Evolutionary conservation across 495 filamentous ascomycete genomes (phyloP).

Genomic region (Penicillium silybi): DNA sequence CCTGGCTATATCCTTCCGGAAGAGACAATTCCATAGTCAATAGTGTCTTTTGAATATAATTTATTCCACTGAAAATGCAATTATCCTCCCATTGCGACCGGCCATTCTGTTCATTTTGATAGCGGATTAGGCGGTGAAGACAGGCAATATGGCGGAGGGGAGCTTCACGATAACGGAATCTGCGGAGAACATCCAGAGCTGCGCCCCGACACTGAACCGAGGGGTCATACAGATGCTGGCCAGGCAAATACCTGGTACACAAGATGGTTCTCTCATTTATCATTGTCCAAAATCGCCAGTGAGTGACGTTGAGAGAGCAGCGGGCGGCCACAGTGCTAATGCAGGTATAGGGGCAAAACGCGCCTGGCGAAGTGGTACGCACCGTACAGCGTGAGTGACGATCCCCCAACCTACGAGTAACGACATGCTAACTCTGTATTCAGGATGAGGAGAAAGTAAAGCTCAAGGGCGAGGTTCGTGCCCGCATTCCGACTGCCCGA

Average conservation of each 20-base stretch:
- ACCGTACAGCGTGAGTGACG: slow-evolving; percentile 70
- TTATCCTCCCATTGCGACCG: neutral
- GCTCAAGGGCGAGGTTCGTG: slow-evolving; percentile 76
- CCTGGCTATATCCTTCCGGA: neutral
- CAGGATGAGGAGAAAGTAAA: slow-evolving; percentile 94
- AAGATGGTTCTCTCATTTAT: slow-evolving; percentile 90
- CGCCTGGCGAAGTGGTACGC: slow-evolving; percentile 98
- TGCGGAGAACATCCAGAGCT: slow-evolving; percentile 24
- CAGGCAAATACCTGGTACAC: slow-evolving; percentile 15
- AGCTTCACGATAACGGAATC: slow-evolving; percentile 24
- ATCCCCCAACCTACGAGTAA: neutral
- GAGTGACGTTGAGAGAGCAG: slow-evolving; percentile 23
- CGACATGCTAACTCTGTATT: slow-evolving; percentile 1
- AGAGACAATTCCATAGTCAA: neutral
- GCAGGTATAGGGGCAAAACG: slow-evolving; percentile 79
- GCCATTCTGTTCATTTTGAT: neutral
- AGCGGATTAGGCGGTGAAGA: slow-evolving; percentile 21
- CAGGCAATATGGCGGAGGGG: slow-evolving; percentile 34
- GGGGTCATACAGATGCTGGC: slow-evolving; percentile 20
- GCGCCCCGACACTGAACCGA: slow-evolving; percentile 8
- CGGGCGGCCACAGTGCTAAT: slow-evolving; percentile 13
- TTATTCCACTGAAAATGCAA: neutral
- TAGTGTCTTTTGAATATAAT: neutral
- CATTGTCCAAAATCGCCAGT: slow-evolving; percentile 96
- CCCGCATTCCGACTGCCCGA: slow-evolving; percentile 6